Evolutionary conservation across 202 grass and related monocot species (phyloP).

Genomic region (Cymbopogon flexuosus): DNA sequence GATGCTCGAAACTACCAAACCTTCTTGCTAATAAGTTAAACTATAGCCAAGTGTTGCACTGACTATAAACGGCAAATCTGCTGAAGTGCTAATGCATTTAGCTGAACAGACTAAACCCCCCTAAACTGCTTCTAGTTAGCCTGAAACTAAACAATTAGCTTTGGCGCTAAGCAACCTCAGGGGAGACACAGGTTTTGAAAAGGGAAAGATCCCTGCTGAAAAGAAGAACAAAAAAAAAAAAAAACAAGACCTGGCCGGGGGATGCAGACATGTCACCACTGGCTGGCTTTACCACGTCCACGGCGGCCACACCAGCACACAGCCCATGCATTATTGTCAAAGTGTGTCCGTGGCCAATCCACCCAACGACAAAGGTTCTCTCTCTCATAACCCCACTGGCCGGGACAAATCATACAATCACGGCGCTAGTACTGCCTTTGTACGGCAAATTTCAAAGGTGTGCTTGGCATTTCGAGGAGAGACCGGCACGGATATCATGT

Average conservation of each 20-base stretch:
- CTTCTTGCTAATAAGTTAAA: no score
- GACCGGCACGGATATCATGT: constrained; percentile 24
- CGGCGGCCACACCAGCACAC: background rate
- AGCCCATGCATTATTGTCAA: background rate
- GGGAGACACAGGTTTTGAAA: constrained; percentile 10
- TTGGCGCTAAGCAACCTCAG: constrained; percentile 37
- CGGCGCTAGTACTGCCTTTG: constrained; percentile 6
- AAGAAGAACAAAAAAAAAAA: constrained; percentile 1
- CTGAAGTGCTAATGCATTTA: no score
- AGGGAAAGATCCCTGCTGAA: background rate
- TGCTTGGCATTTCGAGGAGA: constrained; percentile 17
- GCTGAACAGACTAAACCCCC: no score
- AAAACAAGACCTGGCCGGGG: constrained; percentile 28
- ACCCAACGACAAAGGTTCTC: background rate
- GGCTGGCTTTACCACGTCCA: background rate
- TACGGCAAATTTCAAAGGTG: constrained; percentile 31
- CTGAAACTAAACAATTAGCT: constrained; percentile 38
- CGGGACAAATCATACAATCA: background rate
- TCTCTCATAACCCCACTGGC: background rate
- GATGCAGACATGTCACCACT: constrained; percentile 5
- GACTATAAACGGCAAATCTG: no score
- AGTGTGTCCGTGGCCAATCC: constrained; percentile 26
- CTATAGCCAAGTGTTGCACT: no score
- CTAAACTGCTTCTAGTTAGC: background rate
- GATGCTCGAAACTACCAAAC: background rate